Evolutionary conservation across 306 rosid genomes (phyloP), one percentile per base, ranked within the genome.

Genomic region (Sesbania bispinosa): DNA sequence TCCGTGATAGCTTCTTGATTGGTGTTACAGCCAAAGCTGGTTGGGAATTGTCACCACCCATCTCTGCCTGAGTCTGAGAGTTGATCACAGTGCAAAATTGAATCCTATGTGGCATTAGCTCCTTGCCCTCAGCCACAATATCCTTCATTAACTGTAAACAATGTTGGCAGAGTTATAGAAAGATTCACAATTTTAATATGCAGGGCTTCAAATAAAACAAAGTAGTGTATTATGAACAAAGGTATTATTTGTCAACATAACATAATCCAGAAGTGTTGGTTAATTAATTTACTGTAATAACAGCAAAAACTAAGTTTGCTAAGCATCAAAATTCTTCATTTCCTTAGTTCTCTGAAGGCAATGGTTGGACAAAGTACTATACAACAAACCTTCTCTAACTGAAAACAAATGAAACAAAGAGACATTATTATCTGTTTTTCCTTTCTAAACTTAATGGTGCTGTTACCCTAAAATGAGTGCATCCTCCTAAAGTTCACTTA

Each of bases 71-170:
- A 3, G 80, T 20, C 2, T 30, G n/a, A n/a, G n/a, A n/a, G n/a
- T n/a, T n/a, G n/a, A n/a, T 35, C 15, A 2, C 7, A 0, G 69
- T 30, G 83, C 68, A 52, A 27, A 66, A 33, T 16, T 57, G 74
- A 7, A 11, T 7, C 79, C 97, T 77, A 42, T 75, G 74, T 0
- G 90, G 88, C 95, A 90, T 90, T 43, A 88, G 74, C 80, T 88
- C 97, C 63, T 78, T 78, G 15, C 86, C 97, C 26, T 39, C 76
- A n/a, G 88, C 81, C 62, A 86, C 87, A 9, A 23, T 13, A 11
- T 81, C 84, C 81, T 35, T 77, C 92, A 86, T 90, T 33, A 83
- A 13, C 97, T 92, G 84, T 51, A 71, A 83, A 35, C 24, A 38
- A 75, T 23, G 61, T 10, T 72, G 36, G 16, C 29, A 48, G 51